Evolutionary conservation across 768 basidiomycete species (phyloP), one percentile per base, ranked within the genome.

Genomic region (Rhizopogon vulgaris): DNA sequence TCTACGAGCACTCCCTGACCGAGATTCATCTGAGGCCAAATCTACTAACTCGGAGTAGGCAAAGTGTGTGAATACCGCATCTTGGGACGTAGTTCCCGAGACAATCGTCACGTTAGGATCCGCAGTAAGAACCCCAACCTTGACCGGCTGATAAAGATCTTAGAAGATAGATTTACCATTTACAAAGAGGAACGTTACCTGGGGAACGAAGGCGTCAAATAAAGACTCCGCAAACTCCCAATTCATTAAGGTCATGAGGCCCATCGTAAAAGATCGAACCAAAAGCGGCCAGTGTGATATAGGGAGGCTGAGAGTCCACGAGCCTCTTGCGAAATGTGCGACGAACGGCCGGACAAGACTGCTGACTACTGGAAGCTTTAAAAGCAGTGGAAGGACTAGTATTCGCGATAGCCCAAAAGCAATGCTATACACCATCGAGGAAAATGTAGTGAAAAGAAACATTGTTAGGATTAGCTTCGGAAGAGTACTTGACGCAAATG

Each of bases 211-310:
- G 8, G 71, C 65, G 18, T 85, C 83, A 53, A 90, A 89, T 4
- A 87, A 54, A 0, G 67, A 69, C 37, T 83, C 81, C 0, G 83
- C 68, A 6, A 78, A 71, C 62, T 89, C 87, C 89, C 87, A 89
- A 12, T 71, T 71, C 7, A 72, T 65, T 3, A 80, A 57, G 2
- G 80, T 87, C 6, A 72, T 71, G 30, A 79, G 58, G 1, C 74
- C 79, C 6, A 88, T 60, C 14, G 69, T 69, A 69, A 78, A 82
- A 1, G 78, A 71, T 17, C 78, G 72, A 15, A 64, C 59, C 18
- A 84, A 60, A 6, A 84, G 68, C 2, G 70, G 55, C 36, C 73
- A 52, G 57, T 84, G 73, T 15, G 63, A 63, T 36, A 79, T 60
- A 0, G 79, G 78, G 14, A 87, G 73, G 4, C 69, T 59, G 18